Base-by-base conservation (phyloP, 768 basidiomycete genomes). In the Mycena rebaudengoi region DNA sequence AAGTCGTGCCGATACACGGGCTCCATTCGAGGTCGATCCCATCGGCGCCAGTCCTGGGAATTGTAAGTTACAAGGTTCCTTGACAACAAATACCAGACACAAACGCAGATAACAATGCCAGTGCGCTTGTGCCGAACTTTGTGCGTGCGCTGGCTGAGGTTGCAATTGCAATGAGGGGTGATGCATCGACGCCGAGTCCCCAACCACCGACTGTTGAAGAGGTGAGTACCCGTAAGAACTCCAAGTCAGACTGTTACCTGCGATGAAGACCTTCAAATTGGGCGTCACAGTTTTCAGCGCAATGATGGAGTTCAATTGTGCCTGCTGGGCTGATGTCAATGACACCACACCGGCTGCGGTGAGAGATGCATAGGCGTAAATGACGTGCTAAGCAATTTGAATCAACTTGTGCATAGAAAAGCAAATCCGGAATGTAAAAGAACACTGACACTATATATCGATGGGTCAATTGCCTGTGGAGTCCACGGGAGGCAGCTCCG, bases 21-120 rank as follows among this genome's bases (percentile, higher is more conserved):
- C 39, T 32, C 60, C 60, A 62, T 35, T 62, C 60, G 10, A 62
- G 29, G 43, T 62, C 51, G 25, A 62, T 37, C 5, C 60, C 60
- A 54, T 62, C 60, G 23, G 53, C 39, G 14, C 41, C 41, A 30
- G 45, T 44, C 10, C 60, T 62, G 25, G n/a, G n/a, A n/a, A n/a
- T n/a, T n/a, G n/a, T n/a, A n/a, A n/a, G n/a, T n/a, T n/a, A n/a
- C n/a, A n/a, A n/a, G n/a, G n/a, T n/a, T n/a, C n/a, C n/a, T n/a
- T n/a, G n/a, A n/a, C n/a, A n/a, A n/a, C 40, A 37, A 10, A 16
- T 11, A 21, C 7, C 3, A 18, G 40, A 11, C 3, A 29, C 51
- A 29, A 39, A 62, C 60, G 60, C 32, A 16, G 50, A 41, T 21
- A 62, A 26, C 7, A 54, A 39, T 32, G 51, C 37, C 28, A 40